Percentiles rank a stretch among this genome's conserved stretches.
Evolutionary conservation across 2,329 filamentous ascomycete species (phyloP).

Genomic region (Diplocarpon rosae): DNA sequence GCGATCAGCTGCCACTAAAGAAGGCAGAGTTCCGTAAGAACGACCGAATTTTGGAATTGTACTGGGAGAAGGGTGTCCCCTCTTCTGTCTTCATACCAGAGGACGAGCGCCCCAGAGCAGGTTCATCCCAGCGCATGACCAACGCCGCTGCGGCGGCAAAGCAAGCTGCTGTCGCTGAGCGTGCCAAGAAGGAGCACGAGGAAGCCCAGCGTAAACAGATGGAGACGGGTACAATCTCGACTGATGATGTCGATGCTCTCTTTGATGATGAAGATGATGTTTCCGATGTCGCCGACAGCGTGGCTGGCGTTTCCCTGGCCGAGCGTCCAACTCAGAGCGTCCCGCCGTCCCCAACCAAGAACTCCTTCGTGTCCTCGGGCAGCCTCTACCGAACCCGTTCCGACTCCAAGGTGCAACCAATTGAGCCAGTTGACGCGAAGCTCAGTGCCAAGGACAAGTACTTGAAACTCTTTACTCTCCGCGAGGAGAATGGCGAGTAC

Average conservation of each 20-base stretch:
- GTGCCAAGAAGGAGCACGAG: slow-evolving; percentile 74
- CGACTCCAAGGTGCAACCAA: slow-evolving; percentile 77
- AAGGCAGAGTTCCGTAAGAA: slow-evolving; percentile 99
- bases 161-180: slow-evolving; percentile 72
- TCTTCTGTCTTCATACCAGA: slow-evolving; percentile 94
- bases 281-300: slow-evolving; percentile 80
- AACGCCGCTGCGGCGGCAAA: slow-evolving; percentile 67
- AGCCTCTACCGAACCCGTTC: slow-evolving; percentile 80
- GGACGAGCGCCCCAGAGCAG: slow-evolving; percentile 85
- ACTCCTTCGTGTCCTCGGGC: slow-evolving; percentile 52
- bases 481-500: slow-evolving; percentile 88
- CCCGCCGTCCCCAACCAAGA: slow-evolving; percentile 77
- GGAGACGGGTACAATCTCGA: slow-evolving; percentile 87
- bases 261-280: slow-evolving; percentile 81
- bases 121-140: slow-evolving; percentile 58
- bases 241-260: slow-evolving; percentile 86
- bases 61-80: slow-evolving; percentile 99
- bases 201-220: slow-evolving; percentile 89
- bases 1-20: slow-evolving; percentile 92
- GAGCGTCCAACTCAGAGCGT: slow-evolving; percentile 93
- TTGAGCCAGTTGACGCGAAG: slow-evolving; percentile 66
- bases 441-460: slow-evolving; percentile 95
- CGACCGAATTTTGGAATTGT: slow-evolving; percentile 85
- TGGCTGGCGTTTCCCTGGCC: slow-evolving; percentile 78
- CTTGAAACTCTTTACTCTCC: slow-evolving; percentile 73